Conservation (phyloP, 2,329 filamentous ascomycete species). For the Paraconiothyrium sp. region DNA sequence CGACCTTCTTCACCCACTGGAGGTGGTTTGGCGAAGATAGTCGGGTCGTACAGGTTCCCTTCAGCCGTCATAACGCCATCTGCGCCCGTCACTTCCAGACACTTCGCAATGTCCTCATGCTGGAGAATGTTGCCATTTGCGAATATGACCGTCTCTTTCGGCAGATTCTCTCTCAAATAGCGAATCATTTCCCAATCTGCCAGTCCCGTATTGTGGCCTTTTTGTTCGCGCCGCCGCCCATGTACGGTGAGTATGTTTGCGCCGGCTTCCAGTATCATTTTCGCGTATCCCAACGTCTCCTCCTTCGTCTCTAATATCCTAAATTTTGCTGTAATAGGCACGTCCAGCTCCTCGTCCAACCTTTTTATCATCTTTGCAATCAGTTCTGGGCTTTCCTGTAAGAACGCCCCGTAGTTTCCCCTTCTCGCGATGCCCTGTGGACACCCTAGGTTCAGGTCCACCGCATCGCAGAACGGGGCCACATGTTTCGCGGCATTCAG, state of each 20-base stretch:
- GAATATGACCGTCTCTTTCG: slow-evolving; percentile 89
- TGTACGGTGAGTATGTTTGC: slow-evolving; percentile 95
- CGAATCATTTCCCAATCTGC: slow-evolving; percentile 91
- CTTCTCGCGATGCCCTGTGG: slow-evolving; percentile 93
- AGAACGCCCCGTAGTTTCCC: slow-evolving; percentile 91
- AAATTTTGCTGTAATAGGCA: slow-evolving; percentile 96
- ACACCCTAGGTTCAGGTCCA: slow-evolving; percentile 95
- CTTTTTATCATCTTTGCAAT: slow-evolving; percentile 84
- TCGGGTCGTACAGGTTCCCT: slow-evolving; percentile 91
- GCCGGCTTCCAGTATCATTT: slow-evolving; percentile 84
- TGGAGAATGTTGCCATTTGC: slow-evolving; percentile 95
- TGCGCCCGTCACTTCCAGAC: slow-evolving; percentile 83
- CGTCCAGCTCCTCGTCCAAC: slow-evolving; percentile 78
- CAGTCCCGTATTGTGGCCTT: slow-evolving; percentile 92
- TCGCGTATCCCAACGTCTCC: slow-evolving; percentile 86
- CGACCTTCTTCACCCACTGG: slow-evolving; percentile 68
- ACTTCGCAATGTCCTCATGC: slow-evolving; percentile 77
- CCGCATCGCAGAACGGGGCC: slow-evolving; percentile 89
- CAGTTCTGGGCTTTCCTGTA: slow-evolving; percentile 90
- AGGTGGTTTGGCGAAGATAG: slow-evolving; percentile 79
- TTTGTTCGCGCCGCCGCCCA: slow-evolving; percentile 87
- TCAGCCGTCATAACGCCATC: slow-evolving; percentile 97
- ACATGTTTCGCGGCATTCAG: slow-evolving; percentile 81
- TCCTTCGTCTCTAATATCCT: slow-evolving; percentile 87
- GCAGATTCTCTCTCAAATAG: slow-evolving; percentile 83